Conservation (phyloP, 164 flowering plant species). For the Dillenia suffruticosa region DNA sequence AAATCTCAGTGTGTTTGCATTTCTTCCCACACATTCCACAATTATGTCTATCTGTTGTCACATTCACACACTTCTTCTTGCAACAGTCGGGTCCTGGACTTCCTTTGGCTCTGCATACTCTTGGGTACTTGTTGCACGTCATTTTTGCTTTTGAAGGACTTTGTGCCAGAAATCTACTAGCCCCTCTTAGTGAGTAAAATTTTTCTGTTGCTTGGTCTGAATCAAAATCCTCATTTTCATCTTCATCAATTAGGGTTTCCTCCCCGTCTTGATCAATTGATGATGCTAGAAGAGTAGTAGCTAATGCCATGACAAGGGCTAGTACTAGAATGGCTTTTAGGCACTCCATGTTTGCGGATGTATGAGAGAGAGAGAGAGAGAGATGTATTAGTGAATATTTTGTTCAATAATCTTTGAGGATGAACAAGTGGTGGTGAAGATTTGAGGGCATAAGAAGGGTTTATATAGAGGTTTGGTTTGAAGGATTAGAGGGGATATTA, state of each 20-base stretch:
- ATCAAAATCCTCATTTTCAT: neutral
- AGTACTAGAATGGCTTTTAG: slow-evolving; percentile 4
- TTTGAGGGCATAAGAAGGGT: neutral
- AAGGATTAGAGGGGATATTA: neutral
- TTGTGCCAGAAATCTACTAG: slow-evolving; percentile 15
- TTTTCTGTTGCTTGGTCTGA: neutral
- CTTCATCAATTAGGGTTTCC: neutral
- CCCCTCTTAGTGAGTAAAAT: slow-evolving; percentile 2
- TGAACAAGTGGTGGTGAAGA: neutral
- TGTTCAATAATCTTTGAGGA: neutral
- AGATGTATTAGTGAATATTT: too few species aligned
- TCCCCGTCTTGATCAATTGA: neutral
- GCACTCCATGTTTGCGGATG: slow-evolving; percentile 3
- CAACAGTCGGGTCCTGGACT: slow-evolving; percentile 24
- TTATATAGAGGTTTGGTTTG: neutral
- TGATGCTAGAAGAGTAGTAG: neutral
- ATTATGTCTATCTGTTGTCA: slow-evolving; percentile 7
- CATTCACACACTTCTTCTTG: slow-evolving; percentile 20
- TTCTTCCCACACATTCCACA: slow-evolving; percentile 18
- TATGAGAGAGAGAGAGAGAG: neutral
- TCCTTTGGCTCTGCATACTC: slow-evolving; percentile 35
- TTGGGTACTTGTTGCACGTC: slow-evolving; percentile 29
- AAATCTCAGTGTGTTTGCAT: slow-evolving; percentile 10
- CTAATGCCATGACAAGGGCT: slow-evolving; percentile 10
- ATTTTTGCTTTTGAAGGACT: neutral